phyloP scores from a whole-genome alignment of 2,329 filamentous ascomycete species.

The Fusarium nurragi region DNA sequence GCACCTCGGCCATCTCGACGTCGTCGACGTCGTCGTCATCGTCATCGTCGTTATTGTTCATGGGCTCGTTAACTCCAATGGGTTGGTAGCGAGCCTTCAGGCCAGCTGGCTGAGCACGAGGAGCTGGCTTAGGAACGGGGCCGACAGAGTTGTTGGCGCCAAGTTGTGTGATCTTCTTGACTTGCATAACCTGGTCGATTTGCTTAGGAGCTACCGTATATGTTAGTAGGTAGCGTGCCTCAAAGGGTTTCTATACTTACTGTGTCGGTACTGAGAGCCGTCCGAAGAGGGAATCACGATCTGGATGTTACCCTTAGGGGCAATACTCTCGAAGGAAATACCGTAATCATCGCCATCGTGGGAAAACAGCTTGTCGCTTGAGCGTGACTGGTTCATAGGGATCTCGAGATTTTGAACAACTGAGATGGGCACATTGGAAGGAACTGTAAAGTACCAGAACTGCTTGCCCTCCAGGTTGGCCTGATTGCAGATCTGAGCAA shows the following conservation, averaged over 20 bases:
- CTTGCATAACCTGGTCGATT: conserved; percentile 69
- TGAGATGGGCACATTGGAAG: conserved; percentile 73
- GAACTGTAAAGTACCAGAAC: conserved; percentile 82
- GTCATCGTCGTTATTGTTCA: conserved; percentile 56
- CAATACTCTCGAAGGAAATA: conserved; percentile 62
- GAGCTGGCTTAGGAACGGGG: conserved; percentile 59
- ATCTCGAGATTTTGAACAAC: conserved; percentile 72
- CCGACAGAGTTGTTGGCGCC: conserved; percentile 53
- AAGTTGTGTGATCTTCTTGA: conserved; percentile 70
- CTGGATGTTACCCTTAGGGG: conserved; percentile 62
- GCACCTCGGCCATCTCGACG: conserved; percentile 56
- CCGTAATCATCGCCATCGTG: conserved; percentile 72
- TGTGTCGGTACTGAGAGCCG: conserved; percentile 62
- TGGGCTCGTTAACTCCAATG: conserved; percentile 61
- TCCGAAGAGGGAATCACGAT: conserved; percentile 68
- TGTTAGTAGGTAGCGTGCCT: conserved; percentile 14
- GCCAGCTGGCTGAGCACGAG: conserved; percentile 73
- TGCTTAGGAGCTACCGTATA: conserved; percentile 46
- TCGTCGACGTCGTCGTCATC: conserved; percentile 59
- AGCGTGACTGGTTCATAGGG: conserved; percentile 62
- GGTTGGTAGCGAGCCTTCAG: conserved; percentile 74
- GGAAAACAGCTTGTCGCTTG: conserved; percentile 65
- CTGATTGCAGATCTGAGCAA: conserved; percentile 65
- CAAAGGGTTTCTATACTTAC: conserved; percentile 53
- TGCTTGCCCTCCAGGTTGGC: conserved; percentile 74